phyloP scores from a whole-genome alignment of 1,284 basidiomycete genomes.

The Caloboletus inedulis region DNA sequence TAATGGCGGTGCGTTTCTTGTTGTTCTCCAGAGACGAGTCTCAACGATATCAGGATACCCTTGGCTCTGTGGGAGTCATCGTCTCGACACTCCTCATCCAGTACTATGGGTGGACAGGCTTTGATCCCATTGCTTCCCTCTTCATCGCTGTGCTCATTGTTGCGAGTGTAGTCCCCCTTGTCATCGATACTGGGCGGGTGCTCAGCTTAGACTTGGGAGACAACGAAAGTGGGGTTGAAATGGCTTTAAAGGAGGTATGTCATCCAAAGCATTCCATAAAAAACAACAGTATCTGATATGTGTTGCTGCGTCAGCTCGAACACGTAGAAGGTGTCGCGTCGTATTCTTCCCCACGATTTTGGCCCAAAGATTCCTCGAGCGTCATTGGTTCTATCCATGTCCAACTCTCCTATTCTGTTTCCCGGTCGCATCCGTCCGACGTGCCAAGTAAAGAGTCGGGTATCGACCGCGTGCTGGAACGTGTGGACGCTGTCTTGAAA shows the following conservation, averaged over 20 bases:
- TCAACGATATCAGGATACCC: constrained; percentile 59
- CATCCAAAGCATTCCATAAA: not conserved
- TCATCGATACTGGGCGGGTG: constrained; percentile 89
- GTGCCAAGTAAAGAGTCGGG: constrained; percentile 52
- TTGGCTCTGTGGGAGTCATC: constrained; percentile 97
- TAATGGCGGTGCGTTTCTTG: constrained; percentile 69
- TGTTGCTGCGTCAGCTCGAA: constrained; percentile 42
- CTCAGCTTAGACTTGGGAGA: constrained; percentile 84
- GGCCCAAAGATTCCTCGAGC: constrained; percentile 89
- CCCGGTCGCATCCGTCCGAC: constrained; percentile 44
- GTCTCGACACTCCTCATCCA: constrained; percentile 95
- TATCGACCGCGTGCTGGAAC: constrained; percentile 69
- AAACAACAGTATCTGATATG: constrained; percentile 24
- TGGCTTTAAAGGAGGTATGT: constrained; percentile 73
- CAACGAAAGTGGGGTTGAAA: constrained; percentile 61
- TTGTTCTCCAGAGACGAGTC: constrained; percentile 8
- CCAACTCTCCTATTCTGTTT: constrained; percentile 56
- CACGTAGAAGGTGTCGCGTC: constrained; percentile 76
- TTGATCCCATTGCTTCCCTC: constrained; percentile 96
- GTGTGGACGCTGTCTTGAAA: constrained; percentile 71
- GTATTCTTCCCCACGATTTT: constrained; percentile 84
- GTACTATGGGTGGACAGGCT: constrained; percentile 99
- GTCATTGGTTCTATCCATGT: constrained; percentile 91
- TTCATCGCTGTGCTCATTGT: constrained; percentile 97
- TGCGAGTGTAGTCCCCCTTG: constrained; percentile 91